Evolutionary conservation across 371 early-diverging fungal species (phyloP), one percentile per base, ranked within the genome.

Genomic region (Saksenaea vasiformis): DNA sequence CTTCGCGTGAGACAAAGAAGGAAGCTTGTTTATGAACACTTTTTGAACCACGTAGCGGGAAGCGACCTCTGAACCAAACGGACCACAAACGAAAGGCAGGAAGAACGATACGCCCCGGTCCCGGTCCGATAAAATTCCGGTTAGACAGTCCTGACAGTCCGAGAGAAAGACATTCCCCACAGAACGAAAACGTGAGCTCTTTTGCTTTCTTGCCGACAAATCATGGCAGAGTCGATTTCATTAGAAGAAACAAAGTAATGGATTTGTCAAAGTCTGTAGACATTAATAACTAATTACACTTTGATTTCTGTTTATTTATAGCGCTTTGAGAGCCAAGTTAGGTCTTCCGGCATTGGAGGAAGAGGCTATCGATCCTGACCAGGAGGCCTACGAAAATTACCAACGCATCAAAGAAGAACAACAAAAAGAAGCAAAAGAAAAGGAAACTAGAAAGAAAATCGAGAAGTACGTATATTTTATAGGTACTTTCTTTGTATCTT

Each of bases 261-360:
- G 15, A 19, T 19, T 35, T 17, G 17, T 0, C n/a, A 43, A n/a
- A 26, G 28, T 15, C 9, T 41, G 35, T 28, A 22, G 34, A 58
- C 10, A 57, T 7, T n/a, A 11, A 14, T 15, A 13, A 17, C 34
- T 55, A 14, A 56, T 54, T 31, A 9, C 35, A 54, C 31, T 17
- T 37, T 51, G 14, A 47, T 61, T 28, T 36, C 19, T 10, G n/a
- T 58, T 27, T 10, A 38, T n/a, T 39, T 41, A 24, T 68, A 86
- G 85, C 71, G 83, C 80, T 63, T 76, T 91, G 54, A 85, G 95
- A 73, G 78, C 77, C 41, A 83, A 83, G 54, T 74, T 91, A 2
- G 94, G 94, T 35, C 82, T 94, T 31, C 85, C 85, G 60, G 90
- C 90, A 19, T 68, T 92, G 41, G 78, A 82, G 22, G 78, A 75